Conservation (phyloP, 2,329 filamentous ascomycete genomes). For the Metarhizium humberi region DNA sequence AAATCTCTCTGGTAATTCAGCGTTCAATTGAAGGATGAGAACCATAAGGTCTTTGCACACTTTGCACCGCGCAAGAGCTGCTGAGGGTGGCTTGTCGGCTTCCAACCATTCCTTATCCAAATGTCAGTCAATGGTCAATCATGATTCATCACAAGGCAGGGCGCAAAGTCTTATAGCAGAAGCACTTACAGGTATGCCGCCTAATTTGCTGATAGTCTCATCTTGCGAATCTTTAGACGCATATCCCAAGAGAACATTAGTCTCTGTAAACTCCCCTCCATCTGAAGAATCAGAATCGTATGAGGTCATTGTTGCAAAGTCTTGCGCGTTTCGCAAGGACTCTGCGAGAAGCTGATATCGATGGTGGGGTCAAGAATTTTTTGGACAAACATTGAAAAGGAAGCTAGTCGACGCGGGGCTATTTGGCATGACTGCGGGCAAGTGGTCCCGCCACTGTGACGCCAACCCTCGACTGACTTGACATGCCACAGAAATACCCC, state of each 20-base stretch:
- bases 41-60: constrained; percentile 77
- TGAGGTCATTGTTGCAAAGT: constrained; percentile 46
- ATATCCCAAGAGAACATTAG: constrained; percentile 84
- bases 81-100: constrained; percentile 58
- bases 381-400: constrained; percentile 7
- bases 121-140: not conserved
- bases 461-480: not conserved
- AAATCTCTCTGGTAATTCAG: constrained; percentile 77
- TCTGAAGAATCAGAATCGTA: constrained; percentile 84
- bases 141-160: not conserved
- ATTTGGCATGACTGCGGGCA: constrained; percentile 10
- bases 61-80: constrained; percentile 73
- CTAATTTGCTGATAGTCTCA: constrained; percentile 80
- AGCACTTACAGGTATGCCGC: constrained; percentile 67
- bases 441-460: not conserved
- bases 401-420: constrained; percentile 17
- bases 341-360: not conserved
- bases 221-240: constrained; percentile 69
- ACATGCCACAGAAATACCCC: too few species aligned
- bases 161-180: not conserved
- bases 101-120: constrained; percentile 70
- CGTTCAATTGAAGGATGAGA: constrained; percentile 83
- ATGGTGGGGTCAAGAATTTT: constrained; percentile 33
- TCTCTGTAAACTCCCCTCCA: constrained; percentile 62
- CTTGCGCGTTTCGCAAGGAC: not conserved